phyloP scores from a whole-genome alignment of 2,329 filamentous ascomycete species.

The Aureobasidium sp. region DNA sequence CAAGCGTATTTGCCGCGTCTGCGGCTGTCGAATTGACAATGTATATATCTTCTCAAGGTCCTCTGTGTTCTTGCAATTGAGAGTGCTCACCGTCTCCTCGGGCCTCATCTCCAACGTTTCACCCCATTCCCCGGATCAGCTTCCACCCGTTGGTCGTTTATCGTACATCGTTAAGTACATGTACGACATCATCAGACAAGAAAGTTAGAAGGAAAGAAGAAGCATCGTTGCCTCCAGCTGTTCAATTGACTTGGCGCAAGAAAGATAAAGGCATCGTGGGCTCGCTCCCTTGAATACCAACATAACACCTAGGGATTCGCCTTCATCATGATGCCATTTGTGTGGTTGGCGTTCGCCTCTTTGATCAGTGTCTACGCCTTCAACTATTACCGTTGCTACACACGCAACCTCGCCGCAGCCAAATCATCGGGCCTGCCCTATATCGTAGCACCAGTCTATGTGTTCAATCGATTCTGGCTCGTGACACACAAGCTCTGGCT shows the following conservation, averaged over 20 bases:
- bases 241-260: background rate
- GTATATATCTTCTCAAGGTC: background rate
- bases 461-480: constrained; percentile 51
- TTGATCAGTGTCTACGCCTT: constrained; percentile 30
- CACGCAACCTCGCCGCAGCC: constrained; percentile 37
- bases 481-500: constrained; percentile 49
- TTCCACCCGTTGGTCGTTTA: constrained; percentile 5
- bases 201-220: background rate
- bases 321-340: constrained; percentile 24
- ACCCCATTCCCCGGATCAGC: constrained; percentile 3
- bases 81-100: background rate
- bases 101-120: background rate
- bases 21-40: background rate
- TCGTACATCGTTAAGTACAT: background rate
- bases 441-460: constrained; percentile 35
- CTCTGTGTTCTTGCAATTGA: background rate
- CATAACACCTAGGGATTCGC: background rate
- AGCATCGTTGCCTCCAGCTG: background rate
- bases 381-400: constrained; percentile 31
- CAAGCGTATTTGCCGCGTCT: background rate
- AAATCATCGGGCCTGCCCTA: constrained; percentile 42
- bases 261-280: background rate
- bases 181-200: constrained; percentile 10
- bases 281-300: background rate
- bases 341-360: constrained; percentile 24